These are phyloP conservation scores for Macrolepiota fuliginosa DNA, from an alignment of 768 basidiomycete genomes.

Conservation along the genomic window DNA sequence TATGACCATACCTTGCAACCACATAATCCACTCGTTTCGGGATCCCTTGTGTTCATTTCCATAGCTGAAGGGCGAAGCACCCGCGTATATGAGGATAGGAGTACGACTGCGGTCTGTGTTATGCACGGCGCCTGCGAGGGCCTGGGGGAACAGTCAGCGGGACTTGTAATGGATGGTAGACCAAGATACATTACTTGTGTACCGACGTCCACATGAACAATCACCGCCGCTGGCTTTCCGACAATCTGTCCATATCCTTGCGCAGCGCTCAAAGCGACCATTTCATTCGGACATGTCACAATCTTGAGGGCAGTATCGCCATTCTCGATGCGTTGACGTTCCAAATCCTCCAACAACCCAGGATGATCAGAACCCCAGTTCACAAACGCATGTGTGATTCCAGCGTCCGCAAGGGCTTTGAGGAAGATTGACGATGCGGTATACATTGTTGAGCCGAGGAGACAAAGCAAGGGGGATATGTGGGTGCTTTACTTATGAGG, in stretches of 20 bases:
- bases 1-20: slow-evolving; percentile 53
- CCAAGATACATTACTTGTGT: slow-evolving; percentile 43
- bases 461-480: neutral
- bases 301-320: slow-evolving; percentile 43
- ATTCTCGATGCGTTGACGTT: slow-evolving; percentile 43
- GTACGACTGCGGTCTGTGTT: slow-evolving; percentile 61
- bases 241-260: slow-evolving; percentile 69
- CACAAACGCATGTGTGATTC: slow-evolving; percentile 67
- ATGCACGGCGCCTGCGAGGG: slow-evolving; percentile 68
- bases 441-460: slow-evolving; percentile 29
- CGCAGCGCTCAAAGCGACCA: slow-evolving; percentile 71
- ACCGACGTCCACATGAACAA: slow-evolving; percentile 73
- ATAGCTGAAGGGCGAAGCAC: slow-evolving; percentile 59
- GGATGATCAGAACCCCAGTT: slow-evolving; percentile 82
- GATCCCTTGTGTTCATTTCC: slow-evolving; percentile 57
- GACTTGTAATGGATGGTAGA: neutral
- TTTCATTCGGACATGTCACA: slow-evolving; percentile 72
- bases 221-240: slow-evolving; percentile 66
- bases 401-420: slow-evolving; percentile 48
- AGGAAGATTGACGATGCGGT: slow-evolving; percentile 66
- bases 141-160: slow-evolving; percentile 31
- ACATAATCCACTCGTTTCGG: slow-evolving; percentile 75
- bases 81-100: slow-evolving; percentile 72
- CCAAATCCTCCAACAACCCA: slow-evolving; percentile 66
- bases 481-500: neutral